Evolutionary conservation across 441 rosid genomes (phyloP).

Genomic region (Mallotus japonicus): DNA sequence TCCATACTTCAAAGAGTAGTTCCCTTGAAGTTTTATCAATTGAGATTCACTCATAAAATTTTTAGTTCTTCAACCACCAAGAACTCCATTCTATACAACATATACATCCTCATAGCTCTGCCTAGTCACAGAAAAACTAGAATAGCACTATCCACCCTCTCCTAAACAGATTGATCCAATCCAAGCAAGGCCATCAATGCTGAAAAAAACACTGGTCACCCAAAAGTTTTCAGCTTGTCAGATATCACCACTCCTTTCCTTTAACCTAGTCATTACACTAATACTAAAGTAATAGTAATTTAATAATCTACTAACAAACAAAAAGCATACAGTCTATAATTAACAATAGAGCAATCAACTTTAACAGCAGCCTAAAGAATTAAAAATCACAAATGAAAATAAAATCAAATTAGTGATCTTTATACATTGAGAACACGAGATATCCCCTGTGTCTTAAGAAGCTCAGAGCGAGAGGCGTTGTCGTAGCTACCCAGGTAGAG

Average conservation of each 20-base stretch:
- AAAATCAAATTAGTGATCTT: slow-evolving; percentile 4
- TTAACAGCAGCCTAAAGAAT: neutral
- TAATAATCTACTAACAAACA: neutral
- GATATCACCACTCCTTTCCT: neutral
- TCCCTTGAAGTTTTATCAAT: neutral
- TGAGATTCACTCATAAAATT: neutral
- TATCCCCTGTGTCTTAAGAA: slow-evolving; percentile 85
- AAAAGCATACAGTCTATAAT: neutral
- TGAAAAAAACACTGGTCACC: neutral
- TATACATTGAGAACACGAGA: slow-evolving; percentile 83
- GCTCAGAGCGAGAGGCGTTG: slow-evolving; percentile 94
- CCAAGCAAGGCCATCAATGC: neutral
- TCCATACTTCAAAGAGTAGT: neutral
- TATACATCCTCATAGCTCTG: neutral
- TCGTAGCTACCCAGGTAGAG: slow-evolving; percentile 93
- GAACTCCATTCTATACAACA: neutral
- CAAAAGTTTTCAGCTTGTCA: neutral
- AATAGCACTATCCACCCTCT: neutral
- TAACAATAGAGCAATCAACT: neutral
- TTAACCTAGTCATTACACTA: neutral
- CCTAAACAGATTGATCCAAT: neutral
- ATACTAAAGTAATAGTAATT: neutral
- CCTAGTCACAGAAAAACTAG: neutral
- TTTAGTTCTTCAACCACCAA: neutral
- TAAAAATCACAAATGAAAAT: neutral